These are phyloP conservation scores for Endocarpon pusillum DNA, from an alignment of 495 filamentous ascomycete species.

Conservation along the genomic window DNA sequence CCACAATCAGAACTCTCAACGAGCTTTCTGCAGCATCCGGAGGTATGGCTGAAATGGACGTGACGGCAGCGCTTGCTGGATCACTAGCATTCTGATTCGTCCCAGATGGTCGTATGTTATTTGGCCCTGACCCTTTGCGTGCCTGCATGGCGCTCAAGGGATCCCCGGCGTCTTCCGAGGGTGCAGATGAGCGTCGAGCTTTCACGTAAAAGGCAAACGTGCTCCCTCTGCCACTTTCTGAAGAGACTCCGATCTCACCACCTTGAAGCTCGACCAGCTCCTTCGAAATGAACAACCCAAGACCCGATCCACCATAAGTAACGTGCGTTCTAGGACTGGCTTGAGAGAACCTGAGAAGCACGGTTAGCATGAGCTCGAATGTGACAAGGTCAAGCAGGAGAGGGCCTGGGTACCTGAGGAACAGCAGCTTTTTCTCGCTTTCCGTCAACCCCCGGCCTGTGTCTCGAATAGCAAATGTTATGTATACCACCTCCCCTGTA, in stretches of 20 bases:
- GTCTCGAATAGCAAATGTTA: conserved; percentile 61
- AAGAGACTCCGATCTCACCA: conserved; percentile 66
- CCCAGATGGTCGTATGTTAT: not conserved
- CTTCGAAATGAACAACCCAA: conserved; percentile 69
- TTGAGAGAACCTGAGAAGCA: conserved; percentile 73
- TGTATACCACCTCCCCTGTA: conserved; percentile 43
- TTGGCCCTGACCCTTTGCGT: not conserved
- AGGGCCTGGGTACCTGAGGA: too few relatives aligned
- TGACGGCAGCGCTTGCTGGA: not conserved
- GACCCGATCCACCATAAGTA: conserved; percentile 65
- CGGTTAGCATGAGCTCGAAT: too few relatives aligned
- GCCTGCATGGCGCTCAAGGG: not conserved
- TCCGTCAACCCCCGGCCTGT: conserved; percentile 61
- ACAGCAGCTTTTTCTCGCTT: conserved; percentile 56
- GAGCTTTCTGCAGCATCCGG: not conserved
- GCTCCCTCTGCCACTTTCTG: conserved; percentile 52
- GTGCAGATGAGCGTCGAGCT: conserved; percentile 23
- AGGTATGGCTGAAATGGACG: not conserved
- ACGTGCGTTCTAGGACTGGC: conserved; percentile 62
- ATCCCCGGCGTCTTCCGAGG: not conserved
- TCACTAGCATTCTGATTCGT: not conserved
- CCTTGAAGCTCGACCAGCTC: conserved; percentile 67
- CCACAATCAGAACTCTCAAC: conserved; percentile 49
- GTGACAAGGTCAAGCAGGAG: too few relatives aligned
- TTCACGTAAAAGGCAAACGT: conserved; percentile 77